Percentiles rank a stretch among this genome's conserved stretches.
Evolutionary conservation across 2,329 filamentous ascomycete genomes (phyloP).

Genomic region (Fusarium palustre): DNA sequence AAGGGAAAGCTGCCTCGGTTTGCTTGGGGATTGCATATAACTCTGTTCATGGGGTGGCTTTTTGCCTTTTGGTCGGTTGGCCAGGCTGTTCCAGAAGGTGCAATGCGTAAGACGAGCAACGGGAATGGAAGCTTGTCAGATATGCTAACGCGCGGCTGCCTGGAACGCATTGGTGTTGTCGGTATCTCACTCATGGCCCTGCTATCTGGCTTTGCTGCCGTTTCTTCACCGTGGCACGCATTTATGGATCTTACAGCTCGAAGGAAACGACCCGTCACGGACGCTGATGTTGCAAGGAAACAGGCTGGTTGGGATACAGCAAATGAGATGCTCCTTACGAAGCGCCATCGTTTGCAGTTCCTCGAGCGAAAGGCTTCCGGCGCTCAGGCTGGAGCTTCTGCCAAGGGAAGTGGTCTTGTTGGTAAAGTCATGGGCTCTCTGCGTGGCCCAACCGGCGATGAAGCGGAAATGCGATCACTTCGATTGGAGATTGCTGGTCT

Average conservation of each 20-base stretch:
- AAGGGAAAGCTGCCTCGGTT: slow-evolving; percentile 68
- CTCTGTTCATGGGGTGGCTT: slow-evolving; percentile 76
- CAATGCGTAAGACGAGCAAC: slow-evolving; percentile 42
- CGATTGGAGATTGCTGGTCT: slow-evolving; percentile 83
- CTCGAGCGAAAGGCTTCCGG: slow-evolving; percentile 71
- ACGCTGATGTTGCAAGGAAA: slow-evolving; percentile 80
- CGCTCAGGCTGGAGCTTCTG: slow-evolving; percentile 41
- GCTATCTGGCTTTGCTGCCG: slow-evolving; percentile 89
- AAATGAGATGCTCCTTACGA: slow-evolving; percentile 80
- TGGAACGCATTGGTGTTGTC: slow-evolving; percentile 82
- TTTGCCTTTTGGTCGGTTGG: slow-evolving; percentile 82
- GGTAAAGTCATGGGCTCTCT: slow-evolving; percentile 79
- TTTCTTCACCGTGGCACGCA: slow-evolving; percentile 87
- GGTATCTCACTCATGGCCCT: slow-evolving; percentile 89
- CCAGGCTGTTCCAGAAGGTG: slow-evolving; percentile 65
- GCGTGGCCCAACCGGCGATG: slow-evolving; percentile 71
- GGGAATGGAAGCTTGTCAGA: slow-evolving; percentile 51
- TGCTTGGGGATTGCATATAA: slow-evolving; percentile 72
- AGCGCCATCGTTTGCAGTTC: slow-evolving; percentile 77
- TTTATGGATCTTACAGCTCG: slow-evolving; percentile 71
- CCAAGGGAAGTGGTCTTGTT: slow-evolving; percentile 67
- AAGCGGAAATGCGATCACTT: slow-evolving; percentile 69
- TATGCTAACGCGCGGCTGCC: slow-evolving; percentile 63
- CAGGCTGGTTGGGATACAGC: slow-evolving; percentile 82
- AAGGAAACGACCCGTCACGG: slow-evolving; percentile 70